A percentile compares a stretch with the other conserved stretches of the same genome.
These are phyloP conservation scores for Cokeromyces recurvatus DNA, from an alignment of 371 early-diverging fungal species.

Conservation along the genomic window DNA sequence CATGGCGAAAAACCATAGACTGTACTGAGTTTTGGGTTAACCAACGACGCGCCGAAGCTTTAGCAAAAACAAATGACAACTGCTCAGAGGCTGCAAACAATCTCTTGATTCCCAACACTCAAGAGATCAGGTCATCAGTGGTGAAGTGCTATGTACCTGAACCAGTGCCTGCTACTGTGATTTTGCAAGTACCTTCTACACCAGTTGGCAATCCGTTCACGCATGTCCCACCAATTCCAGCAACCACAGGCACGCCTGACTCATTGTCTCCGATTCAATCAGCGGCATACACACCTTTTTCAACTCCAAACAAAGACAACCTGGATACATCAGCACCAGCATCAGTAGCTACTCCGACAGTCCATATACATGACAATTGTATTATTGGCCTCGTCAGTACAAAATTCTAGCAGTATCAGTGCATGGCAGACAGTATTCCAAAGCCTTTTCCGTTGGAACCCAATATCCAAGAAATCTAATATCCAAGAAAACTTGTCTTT, in stretches of 20 bases:
- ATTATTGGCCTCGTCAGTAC: conserved; percentile 4
- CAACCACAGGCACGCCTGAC: conserved; percentile 4
- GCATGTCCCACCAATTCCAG: conserved; percentile 2
- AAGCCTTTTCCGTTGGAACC: conserved; percentile 3
- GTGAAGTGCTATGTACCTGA: conserved; percentile 5
- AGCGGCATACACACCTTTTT: background rate
- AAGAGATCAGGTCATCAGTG: conserved; percentile 7
- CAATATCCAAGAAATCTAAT: conserved; percentile 5
- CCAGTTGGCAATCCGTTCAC: conserved; percentile 3
- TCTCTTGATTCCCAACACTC: conserved; percentile 10
- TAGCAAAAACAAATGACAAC: conserved; percentile 9
- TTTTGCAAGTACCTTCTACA: conserved; percentile 5
- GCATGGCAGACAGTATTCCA: conserved; percentile 4
- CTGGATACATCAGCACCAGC: background rate
- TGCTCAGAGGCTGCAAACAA: conserved; percentile 6
- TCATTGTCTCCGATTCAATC: background rate
- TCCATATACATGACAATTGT: conserved; percentile 1
- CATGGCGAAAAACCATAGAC: conserved; percentile 7
- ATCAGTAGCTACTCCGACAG: conserved; percentile 5
- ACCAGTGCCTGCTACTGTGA: conserved; percentile 4
- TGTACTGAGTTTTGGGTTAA: conserved; percentile 9
- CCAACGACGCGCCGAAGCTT: conserved; percentile 3
- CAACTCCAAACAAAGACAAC: conserved; percentile 2
- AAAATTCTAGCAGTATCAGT: conserved; percentile 5
- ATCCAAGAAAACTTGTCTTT: background rate